Evolutionary conservation across 805 yeast genomes (phyloP).

Genomic region (Myxozyma neotropica): DNA sequence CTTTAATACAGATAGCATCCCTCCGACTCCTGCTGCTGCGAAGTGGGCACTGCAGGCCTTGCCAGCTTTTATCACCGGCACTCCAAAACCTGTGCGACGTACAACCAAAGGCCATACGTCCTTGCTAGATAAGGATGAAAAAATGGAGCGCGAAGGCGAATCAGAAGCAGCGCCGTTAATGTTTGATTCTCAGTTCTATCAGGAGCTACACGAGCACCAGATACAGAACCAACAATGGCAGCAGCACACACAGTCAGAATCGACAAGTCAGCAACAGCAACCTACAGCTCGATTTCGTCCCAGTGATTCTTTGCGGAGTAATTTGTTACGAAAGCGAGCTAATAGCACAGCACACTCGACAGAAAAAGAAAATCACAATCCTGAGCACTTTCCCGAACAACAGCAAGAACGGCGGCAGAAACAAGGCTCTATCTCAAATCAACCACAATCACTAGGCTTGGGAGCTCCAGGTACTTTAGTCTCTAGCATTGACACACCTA

Average conservation of each 20-base stretch:
- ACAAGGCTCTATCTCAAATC: not conserved
- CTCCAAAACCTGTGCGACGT: slow-evolving; percentile 21
- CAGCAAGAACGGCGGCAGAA: not conserved
- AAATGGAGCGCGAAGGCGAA: not conserved
- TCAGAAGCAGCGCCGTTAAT: not conserved
- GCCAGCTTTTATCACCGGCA: slow-evolving; percentile 33
- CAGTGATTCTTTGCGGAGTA: slow-evolving; percentile 1
- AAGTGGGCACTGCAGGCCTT: slow-evolving; percentile 35
- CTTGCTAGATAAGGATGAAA: not conserved
- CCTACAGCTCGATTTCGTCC: not conserved
- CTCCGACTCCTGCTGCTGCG: slow-evolving; percentile 33
- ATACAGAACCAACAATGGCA: not conserved
- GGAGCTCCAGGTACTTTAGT: not conserved
- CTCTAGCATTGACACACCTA: slow-evolving; percentile 21
- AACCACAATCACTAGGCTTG: not conserved
- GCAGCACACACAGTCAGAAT: not conserved
- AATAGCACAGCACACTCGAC: not conserved
- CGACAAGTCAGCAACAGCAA: not conserved
- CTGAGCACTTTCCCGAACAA: not conserved
- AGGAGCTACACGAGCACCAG: not conserved
- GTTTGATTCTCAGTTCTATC: not conserved
- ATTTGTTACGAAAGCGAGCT: not conserved
- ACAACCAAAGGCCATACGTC: not conserved
- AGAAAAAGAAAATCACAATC: slow-evolving; percentile 1
- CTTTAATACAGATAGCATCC: slow-evolving; percentile 12